phyloP scores from a whole-genome alignment of 179 eudicot species.

The Beta corolliflora region DNA sequence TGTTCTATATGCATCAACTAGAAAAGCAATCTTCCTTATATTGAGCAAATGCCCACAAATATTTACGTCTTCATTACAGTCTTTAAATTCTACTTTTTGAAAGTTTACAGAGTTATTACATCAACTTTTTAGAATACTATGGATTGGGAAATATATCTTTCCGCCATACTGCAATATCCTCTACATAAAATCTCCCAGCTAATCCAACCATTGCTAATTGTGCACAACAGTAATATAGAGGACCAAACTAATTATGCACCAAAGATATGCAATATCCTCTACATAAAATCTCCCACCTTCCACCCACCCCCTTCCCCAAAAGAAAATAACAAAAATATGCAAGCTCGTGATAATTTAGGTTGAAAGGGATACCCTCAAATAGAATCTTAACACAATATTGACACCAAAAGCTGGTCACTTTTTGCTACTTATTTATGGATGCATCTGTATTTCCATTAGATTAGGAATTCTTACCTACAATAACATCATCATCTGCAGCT shows the following conservation, averaged over 20 bases:
- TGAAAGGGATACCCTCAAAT: neutral
- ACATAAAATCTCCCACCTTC: neutral
- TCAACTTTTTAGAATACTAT: too few species aligned
- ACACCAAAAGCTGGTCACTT: neutral
- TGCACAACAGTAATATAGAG: too few species aligned
- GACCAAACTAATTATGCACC: neutral
- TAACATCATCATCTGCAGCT: conserved; percentile 50
- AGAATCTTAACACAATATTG: neutral
- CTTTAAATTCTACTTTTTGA: too few species aligned
- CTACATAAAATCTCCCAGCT: too few species aligned
- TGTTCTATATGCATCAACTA: too few species aligned
- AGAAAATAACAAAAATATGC: neutral
- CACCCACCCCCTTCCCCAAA: neutral
- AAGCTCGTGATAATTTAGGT: neutral
- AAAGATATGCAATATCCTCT: neutral
- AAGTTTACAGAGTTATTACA: too few species aligned
- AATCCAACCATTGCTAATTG: too few species aligned
- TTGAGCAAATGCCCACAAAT: too few species aligned
- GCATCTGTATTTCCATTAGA: neutral
- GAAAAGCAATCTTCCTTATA: too few species aligned
- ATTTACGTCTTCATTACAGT: too few species aligned
- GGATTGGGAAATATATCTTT: too few species aligned
- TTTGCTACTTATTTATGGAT: neutral
- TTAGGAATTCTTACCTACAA: conserved; percentile 51
- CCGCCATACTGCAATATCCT: too few species aligned